phyloP scores from a whole-genome alignment of 495 filamentous ascomycete genomes.

The Hypomontagnella monticulosa region DNA sequence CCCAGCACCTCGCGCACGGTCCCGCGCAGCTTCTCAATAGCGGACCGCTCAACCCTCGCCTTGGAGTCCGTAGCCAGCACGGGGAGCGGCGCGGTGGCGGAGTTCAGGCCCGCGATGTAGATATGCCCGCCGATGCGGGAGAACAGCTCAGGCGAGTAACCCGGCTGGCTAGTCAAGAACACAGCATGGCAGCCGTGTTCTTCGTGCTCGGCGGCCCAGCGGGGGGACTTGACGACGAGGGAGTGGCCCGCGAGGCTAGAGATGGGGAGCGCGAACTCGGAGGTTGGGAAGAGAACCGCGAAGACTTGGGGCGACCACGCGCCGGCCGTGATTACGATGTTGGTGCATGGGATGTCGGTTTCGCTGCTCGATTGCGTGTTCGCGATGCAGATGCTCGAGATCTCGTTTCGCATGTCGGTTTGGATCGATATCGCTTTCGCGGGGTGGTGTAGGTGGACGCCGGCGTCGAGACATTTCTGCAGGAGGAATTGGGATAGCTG shows the following conservation, averaged over 20 bases:
- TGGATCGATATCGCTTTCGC: conserved; percentile 63
- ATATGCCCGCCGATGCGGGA: conserved; percentile 71
- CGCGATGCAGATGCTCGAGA: conserved; percentile 59
- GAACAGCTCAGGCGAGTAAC: conserved; percentile 79
- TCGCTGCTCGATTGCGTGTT: conserved; percentile 57
- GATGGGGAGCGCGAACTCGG: conserved; percentile 62
- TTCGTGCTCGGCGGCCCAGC: conserved; percentile 55
- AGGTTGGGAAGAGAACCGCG: conserved; percentile 67
- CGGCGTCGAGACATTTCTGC: conserved; percentile 62
- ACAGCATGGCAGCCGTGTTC: conserved; percentile 69
- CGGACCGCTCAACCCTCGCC: conserved; percentile 47
- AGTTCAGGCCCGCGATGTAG: conserved; percentile 80
- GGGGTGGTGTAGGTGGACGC: conserved; percentile 74
- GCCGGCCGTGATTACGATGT: conserved; percentile 72
- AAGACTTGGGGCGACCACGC: conserved; percentile 75
- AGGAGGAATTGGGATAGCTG: conserved; percentile 72
- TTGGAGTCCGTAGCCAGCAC: conserved; percentile 58
- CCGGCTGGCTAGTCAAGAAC: conserved; percentile 67
- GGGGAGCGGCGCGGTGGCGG: conserved; percentile 65
- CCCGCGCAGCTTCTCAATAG: conserved; percentile 62
- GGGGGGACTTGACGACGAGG: conserved; percentile 70
- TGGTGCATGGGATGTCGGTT: conserved; percentile 64
- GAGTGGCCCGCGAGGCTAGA: conserved; percentile 75
- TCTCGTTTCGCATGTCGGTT: conserved; percentile 54
- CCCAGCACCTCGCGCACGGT: conserved; percentile 68